A percentile compares a stretch with the other conserved stretches of the same genome.
Evolutionary conservation across 352 stramenopile species (phyloP).

Genomic region (Phytophthora macrochlamydospora): DNA sequence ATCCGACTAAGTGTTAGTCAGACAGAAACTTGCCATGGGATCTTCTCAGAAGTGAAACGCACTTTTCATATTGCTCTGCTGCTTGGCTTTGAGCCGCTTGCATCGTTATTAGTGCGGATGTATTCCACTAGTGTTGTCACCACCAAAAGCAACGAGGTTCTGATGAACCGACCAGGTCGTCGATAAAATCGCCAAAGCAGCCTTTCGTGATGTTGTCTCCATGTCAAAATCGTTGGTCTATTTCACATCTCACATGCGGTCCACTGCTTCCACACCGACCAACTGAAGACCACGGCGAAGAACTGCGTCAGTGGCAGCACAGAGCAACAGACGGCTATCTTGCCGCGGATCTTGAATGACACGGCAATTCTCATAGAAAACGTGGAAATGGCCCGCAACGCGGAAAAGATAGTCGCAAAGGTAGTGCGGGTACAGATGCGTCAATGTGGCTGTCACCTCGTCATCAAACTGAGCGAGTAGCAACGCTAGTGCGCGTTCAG

Average conservation of each 20-base stretch:
- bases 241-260: constrained; percentile 72
- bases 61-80: no score
- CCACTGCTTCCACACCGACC: constrained; percentile 65
- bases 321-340: constrained; percentile 73
- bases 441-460: constrained; percentile 57
- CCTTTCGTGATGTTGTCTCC: no score
- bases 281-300: constrained; percentile 69
- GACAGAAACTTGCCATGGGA: no score
- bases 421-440: constrained; percentile 73
- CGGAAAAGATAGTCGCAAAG: constrained; percentile 87
- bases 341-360: constrained; percentile 70
- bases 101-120: no score
- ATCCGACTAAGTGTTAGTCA: no score
- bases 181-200: no score
- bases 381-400: constrained; percentile 77
- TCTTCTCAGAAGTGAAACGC: no score
- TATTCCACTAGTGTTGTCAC: no score
- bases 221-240: constrained; percentile 15
- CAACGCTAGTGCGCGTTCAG: constrained; percentile 73
- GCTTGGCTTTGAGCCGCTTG: no score
- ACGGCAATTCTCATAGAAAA: constrained; percentile 83
- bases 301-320: constrained; percentile 73
- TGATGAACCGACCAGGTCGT: no score
- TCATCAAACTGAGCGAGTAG: constrained; percentile 83
- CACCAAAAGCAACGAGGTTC: no score